These are phyloP conservation scores for Verticillium alfalfae DNA, from an alignment of 2,329 filamentous ascomycete species.

Conservation along the genomic window DNA sequence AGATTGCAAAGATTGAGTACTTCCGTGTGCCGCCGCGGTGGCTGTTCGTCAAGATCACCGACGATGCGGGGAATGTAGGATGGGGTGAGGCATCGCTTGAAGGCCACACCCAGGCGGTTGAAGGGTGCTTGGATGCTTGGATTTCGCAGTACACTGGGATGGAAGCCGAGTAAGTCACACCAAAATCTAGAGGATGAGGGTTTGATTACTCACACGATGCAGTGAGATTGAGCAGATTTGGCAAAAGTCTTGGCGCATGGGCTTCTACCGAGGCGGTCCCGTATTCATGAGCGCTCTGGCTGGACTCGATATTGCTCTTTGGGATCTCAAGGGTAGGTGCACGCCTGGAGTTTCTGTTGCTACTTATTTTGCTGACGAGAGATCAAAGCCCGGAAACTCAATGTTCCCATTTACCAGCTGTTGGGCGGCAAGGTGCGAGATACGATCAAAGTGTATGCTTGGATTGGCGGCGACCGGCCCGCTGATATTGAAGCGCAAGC, in stretches of 20 bases:
- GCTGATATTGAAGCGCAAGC: slow-evolving; percentile 59
- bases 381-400: slow-evolving; percentile 33
- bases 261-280: slow-evolving; percentile 73
- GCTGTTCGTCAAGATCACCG: slow-evolving; percentile 73
- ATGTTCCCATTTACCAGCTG: slow-evolving; percentile 67
- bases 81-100: slow-evolving; percentile 75
- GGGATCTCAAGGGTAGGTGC: slow-evolving; percentile 61
- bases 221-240: slow-evolving; percentile 78
- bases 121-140: slow-evolving; percentile 67
- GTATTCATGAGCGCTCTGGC: slow-evolving; percentile 76
- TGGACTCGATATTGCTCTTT: slow-evolving; percentile 74
- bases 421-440: slow-evolving; percentile 69
- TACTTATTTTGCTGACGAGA: not conserved
- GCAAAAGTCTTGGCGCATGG: slow-evolving; percentile 65
- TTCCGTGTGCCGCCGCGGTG: slow-evolving; percentile 70
- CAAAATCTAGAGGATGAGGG: no score
- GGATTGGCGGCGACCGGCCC: slow-evolving; percentile 73
- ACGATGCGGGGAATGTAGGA: slow-evolving; percentile 57
- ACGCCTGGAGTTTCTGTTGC: no score
- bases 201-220: not conserved
- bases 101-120: slow-evolving; percentile 68
- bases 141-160: slow-evolving; percentile 56
- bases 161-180: slow-evolving; percentile 59
- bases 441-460: slow-evolving; percentile 67
- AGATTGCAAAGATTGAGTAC: slow-evolving; percentile 63